Percentiles rank a stretch among this genome's conserved stretches.
These are phyloP conservation scores for Erodium chrysanthum DNA, from an alignment of 441 rosid genomes.

Conservation along the genomic window DNA sequence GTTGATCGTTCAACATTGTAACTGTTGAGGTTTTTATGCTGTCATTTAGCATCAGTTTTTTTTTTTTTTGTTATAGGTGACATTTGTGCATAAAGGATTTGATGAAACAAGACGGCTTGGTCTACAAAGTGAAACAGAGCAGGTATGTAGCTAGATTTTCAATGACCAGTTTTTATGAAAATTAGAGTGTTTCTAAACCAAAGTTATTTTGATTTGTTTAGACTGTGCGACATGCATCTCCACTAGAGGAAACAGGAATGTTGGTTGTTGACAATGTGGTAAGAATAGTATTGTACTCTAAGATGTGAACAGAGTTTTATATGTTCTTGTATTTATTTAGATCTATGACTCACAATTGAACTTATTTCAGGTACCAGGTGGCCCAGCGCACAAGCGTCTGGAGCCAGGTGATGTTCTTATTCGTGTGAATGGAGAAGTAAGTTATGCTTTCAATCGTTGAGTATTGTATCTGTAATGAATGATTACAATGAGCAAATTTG, in stretches of 20 bases:
- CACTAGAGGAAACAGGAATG: conserved; percentile 77
- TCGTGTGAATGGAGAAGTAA: conserved; percentile 71
- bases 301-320: background rate
- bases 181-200: conserved; percentile 15
- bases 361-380: conserved; percentile 72
- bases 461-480: background rate
- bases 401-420: conserved; percentile 96
- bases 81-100: conserved; percentile 85
- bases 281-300: conserved; percentile 17
- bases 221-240: conserved; percentile 78
- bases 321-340: background rate
- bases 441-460: conserved; percentile 18
- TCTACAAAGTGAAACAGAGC: conserved; percentile 74
- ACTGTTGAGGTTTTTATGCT: background rate
- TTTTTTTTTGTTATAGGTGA: conserved; percentile 35
- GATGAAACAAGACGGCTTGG: conserved; percentile 95
- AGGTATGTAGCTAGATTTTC: conserved; percentile 35
- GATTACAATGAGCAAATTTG: background rate
- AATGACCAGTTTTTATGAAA: background rate
- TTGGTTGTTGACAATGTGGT: conserved; percentile 90
- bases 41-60: background rate
- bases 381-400: conserved; percentile 70
- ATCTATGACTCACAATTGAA: background rate
- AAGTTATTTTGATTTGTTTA: conserved; percentile 27
- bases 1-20: conserved; percentile 1